phyloP scores from a whole-genome alignment of 345 rosid genomes.

The Eucalyptus coolabah region DNA sequence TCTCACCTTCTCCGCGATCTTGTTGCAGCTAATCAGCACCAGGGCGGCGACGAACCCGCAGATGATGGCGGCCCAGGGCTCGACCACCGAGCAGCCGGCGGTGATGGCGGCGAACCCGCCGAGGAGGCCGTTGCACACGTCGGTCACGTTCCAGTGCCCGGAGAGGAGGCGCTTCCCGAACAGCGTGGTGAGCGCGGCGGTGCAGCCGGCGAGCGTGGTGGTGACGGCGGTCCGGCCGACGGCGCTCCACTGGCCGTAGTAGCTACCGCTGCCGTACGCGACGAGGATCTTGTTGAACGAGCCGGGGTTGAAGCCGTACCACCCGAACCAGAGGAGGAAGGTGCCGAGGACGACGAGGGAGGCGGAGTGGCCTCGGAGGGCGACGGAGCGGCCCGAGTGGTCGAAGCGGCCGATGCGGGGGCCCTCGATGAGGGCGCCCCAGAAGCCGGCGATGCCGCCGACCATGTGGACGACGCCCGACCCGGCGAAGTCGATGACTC shows the following conservation, averaged over 20 bases:
- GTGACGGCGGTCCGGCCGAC: slow-evolving; percentile 87
- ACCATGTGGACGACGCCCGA: slow-evolving; percentile 42
- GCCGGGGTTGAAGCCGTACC: slow-evolving; percentile 39
- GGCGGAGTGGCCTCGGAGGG: slow-evolving; percentile 24
- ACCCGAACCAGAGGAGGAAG: slow-evolving; percentile 29
- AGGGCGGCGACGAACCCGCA: slow-evolving; percentile 79
- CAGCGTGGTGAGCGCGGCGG: slow-evolving; percentile 85
- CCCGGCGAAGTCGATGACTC: slow-evolving; percentile 56
- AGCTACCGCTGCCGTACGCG: slow-evolving; percentile 24
- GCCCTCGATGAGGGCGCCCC: slow-evolving; percentile 39
- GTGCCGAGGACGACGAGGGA: slow-evolving; percentile 26
- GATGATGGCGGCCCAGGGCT: slow-evolving; percentile 86
- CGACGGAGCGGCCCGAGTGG: slow-evolving; percentile 10
- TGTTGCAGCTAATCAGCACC: slow-evolving; percentile 70
- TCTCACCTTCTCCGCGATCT: slow-evolving; percentile 37
- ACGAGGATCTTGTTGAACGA: slow-evolving; percentile 13
- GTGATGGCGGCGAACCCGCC: slow-evolving; percentile 94
- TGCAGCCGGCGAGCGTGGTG: slow-evolving; percentile 79
- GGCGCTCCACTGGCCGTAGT: slow-evolving; percentile 54
- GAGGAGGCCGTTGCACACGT: slow-evolving; percentile 83
- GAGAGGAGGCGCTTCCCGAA: slow-evolving; percentile 62
- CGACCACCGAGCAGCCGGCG: slow-evolving; percentile 73
- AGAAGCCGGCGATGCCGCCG: slow-evolving; percentile 34
- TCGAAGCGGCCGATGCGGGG: slow-evolving; percentile 28
- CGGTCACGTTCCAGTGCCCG: slow-evolving; percentile 88